Conservation (phyloP, 768 basidiomycete species). For the Artomyces pyxidatus region DNA sequence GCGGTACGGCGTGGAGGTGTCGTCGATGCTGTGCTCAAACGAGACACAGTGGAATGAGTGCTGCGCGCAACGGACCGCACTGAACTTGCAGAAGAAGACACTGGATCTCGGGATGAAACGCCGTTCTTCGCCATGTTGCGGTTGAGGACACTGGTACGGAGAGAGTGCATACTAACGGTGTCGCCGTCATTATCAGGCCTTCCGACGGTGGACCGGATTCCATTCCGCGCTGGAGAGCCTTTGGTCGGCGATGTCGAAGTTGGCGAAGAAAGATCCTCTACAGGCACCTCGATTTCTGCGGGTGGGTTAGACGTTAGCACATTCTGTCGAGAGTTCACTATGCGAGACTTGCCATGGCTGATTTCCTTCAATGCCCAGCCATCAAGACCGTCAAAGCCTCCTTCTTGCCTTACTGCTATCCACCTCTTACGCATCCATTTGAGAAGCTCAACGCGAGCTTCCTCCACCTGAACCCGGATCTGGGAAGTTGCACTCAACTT, state of each 20-base stretch:
- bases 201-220: slow-evolving; percentile 13
- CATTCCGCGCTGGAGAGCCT: slow-evolving; percentile 16
- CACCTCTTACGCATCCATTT: slow-evolving; percentile 75
- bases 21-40: slow-evolving; percentile 19
- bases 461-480: slow-evolving; percentile 66
- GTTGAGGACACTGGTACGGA: slow-evolving; percentile 37
- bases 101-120: slow-evolving; percentile 22
- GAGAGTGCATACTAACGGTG: slow-evolving; percentile 36
- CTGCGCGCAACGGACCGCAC: slow-evolving; percentile 41
- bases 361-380: slow-evolving; percentile 88
- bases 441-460: slow-evolving; percentile 56
- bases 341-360: slow-evolving; percentile 50
- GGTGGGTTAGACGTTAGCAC: slow-evolving; percentile 2
- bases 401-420: slow-evolving; percentile 62
- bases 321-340: too few species aligned
- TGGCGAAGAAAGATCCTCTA: slow-evolving; percentile 57
- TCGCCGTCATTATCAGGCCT: slow-evolving; percentile 29
- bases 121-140: slow-evolving; percentile 19
- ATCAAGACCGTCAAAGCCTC: slow-evolving; percentile 80
- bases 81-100: slow-evolving; percentile 29
- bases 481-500: slow-evolving; percentile 64
- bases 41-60: slow-evolving; percentile 27
- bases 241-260: slow-evolving; percentile 20
- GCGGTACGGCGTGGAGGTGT: slow-evolving; percentile 19
- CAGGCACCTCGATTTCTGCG: slow-evolving; percentile 71